phyloP scores from a whole-genome alignment of 2,329 filamentous ascomycete species.

The Xylaria arbuscula region DNA sequence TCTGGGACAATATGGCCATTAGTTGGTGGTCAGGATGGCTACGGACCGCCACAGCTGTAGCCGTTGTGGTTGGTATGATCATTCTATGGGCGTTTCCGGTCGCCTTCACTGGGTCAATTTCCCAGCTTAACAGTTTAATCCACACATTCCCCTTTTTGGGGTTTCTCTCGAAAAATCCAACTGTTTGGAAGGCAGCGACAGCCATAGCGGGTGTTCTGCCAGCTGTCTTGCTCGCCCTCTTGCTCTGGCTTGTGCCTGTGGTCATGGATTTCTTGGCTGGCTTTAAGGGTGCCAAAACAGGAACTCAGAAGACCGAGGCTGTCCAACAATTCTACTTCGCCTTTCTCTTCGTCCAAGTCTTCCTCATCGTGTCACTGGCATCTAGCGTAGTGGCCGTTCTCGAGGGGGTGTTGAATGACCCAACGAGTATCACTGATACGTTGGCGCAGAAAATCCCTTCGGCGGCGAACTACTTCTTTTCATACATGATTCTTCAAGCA shows the following conservation, averaged over 20 bases:
- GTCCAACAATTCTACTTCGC: conserved; percentile 93
- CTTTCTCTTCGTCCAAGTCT: conserved; percentile 94
- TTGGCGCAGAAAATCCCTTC: conserved; percentile 84
- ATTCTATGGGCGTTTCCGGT: conserved; percentile 92
- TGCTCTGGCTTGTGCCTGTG: conserved; percentile 84
- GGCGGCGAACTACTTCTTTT: conserved; percentile 97
- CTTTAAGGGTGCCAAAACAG: conserved; percentile 84
- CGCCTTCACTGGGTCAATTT: conserved; percentile 84
- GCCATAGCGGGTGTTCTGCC: conserved; percentile 87
- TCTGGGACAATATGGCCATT: conserved; percentile 98
- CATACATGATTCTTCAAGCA: conserved; percentile 96
- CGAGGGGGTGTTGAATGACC: conserved; percentile 66
- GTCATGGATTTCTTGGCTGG: conserved; percentile 78
- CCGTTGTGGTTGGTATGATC: conserved; percentile 77
- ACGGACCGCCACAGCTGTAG: conserved; percentile 73
- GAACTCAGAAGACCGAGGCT: conserved; percentile 79
- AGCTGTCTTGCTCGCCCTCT: conserved; percentile 76
- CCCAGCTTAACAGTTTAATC: conserved; percentile 79
- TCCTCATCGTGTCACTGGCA: conserved; percentile 89
- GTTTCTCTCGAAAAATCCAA: conserved; percentile 71
- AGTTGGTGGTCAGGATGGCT: conserved; percentile 93
- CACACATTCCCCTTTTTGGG: conserved; percentile 72
- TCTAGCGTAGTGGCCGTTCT: conserved; percentile 74
- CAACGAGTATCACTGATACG: conserved; percentile 74
- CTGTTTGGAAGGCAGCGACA: conserved; percentile 70